Evolutionary conservation across 1,284 basidiomycete genomes (phyloP), one percentile per base, ranked within the genome.

Genomic region (Ustilago loliicola): DNA sequence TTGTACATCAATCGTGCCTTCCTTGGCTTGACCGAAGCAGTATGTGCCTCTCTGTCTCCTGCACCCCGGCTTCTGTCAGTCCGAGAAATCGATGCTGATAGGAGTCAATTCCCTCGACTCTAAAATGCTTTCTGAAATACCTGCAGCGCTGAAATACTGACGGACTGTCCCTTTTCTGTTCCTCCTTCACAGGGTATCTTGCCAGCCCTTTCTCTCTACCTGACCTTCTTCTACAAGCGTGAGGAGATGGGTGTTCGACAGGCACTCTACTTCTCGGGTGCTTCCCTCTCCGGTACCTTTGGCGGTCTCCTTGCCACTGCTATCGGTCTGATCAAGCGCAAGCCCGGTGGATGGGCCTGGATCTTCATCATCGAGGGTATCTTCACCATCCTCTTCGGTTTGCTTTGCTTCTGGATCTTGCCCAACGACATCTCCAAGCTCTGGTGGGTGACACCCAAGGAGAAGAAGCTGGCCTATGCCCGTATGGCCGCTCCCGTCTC

Each of bases 301-400:
- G 79, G 78, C 2, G 83, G 81, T 25, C 72, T 85, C n/a, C 75
- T 85, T 25, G 77, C 80, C 15, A 77, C 79, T 1, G 83, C 83
- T 0, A 80, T 85, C 47, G 65, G 65, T 19, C 69, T 80, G 17
- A 79, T 84, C 74, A 75, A 79, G 5, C 65, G 58, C n/a, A 56
- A 63, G 17, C 55, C 58, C 0, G 79, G 77, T 8, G 79, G 79
- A 29, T 85, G 81, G 81, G 59, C 53, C 1, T 82, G 73, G 79
- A 77, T 85, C 30, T 84, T 84, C 62, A 80, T 84, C 64, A 53
- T 84, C 3, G 83, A 85, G 54, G 84, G 83, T 1, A 66, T 81
- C 27, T 69, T 80, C 50, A 85, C 84, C 5, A 62, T 83, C 23
- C 27, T 83, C 11, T 73, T 83, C 23, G 84, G 75, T 25, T 13